Conservation (phyloP, 129 eudicot genomes). For the Pseudognaphalium luteoalbum region DNA sequence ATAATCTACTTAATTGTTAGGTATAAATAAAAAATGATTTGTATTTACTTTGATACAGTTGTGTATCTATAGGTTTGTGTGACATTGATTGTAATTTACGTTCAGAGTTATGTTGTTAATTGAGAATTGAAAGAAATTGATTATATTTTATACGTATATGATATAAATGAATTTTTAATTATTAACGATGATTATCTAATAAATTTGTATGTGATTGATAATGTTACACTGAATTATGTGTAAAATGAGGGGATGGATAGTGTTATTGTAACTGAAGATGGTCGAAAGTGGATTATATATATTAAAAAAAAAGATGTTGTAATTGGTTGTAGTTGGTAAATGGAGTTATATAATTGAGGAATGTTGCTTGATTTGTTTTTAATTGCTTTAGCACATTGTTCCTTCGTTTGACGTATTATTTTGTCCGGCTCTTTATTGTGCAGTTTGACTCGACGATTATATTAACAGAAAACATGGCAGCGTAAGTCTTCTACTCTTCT, state of each 20-base stretch:
- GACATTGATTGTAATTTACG: background rate
- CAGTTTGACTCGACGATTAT: constrained; percentile 25
- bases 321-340: background rate
- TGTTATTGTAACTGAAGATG: background rate
- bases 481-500: constrained; percentile 29
- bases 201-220: background rate
- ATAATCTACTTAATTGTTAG: background rate
- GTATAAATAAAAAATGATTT: background rate
- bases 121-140: background rate
- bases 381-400: background rate
- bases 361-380: background rate
- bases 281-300: background rate
- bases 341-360: background rate
- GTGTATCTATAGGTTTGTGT: background rate
- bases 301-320: background rate
- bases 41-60: no score
- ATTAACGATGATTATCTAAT: no score
- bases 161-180: no score
- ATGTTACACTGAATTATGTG: background rate
- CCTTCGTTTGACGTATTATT: constrained; percentile 10
- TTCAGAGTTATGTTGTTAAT: background rate
- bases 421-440: background rate
- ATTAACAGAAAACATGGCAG: constrained; percentile 36
- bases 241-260: background rate
- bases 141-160: no score